Evolutionary conservation across 2,329 filamentous ascomycete species (phyloP).

Genomic region (Graphium sp.): DNA sequence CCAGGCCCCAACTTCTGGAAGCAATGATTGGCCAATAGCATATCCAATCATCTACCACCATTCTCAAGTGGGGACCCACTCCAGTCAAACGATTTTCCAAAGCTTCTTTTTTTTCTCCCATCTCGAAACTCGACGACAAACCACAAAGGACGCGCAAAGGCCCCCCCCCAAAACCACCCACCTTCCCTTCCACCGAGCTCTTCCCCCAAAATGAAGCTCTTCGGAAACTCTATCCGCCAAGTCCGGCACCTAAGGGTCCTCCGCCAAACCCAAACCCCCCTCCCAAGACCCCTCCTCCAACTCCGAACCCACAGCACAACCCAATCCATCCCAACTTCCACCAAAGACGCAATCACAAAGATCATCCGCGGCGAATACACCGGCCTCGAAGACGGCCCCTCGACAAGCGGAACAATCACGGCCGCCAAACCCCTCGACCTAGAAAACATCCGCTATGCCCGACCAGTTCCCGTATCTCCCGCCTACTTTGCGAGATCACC

Average conservation of each 20-base stretch:
- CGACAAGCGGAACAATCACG: constrained; percentile 5
- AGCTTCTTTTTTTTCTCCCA: not conserved
- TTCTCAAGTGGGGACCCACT: too few relatives aligned
- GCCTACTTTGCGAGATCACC: constrained; percentile 91
- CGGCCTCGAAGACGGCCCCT: constrained; percentile 5
- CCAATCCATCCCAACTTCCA: not conserved
- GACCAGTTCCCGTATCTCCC: constrained; percentile 66
- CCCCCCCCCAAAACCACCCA: not conserved
- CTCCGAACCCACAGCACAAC: not conserved
- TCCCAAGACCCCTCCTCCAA: too few relatives aligned
- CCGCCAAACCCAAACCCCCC: not conserved
- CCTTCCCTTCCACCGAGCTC: not conserved
- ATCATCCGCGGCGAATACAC: constrained; percentile 2
- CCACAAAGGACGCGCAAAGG: too few relatives aligned
- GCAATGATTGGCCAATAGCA: too few relatives aligned
- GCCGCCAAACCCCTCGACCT: constrained; percentile 6
- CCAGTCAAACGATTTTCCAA: too few relatives aligned
- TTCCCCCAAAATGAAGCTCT: not conserved
- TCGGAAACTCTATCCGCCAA: not conserved
- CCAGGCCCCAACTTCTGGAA: too few relatives aligned
- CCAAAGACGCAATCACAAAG: not conserved
- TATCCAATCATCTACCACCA: too few relatives aligned
- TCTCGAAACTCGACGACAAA: too few relatives aligned
- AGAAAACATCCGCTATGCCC: constrained; percentile 31
- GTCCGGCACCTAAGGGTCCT: not conserved